phyloP scores from a whole-genome alignment of 495 filamentous ascomycete species.

The Neurospora sp. region DNA sequence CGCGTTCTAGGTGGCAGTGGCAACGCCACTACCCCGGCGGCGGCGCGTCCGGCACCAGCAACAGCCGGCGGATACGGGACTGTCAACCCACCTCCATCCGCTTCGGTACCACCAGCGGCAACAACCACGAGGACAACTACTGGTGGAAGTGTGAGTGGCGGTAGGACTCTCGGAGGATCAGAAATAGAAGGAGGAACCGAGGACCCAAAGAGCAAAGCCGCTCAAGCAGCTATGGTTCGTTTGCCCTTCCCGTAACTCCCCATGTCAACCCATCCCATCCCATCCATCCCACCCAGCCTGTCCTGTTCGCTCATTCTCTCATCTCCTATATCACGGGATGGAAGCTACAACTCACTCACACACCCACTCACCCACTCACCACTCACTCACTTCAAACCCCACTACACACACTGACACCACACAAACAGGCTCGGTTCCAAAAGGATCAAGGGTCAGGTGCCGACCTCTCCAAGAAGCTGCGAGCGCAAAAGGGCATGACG shows the following conservation, averaged over 20 bases:
- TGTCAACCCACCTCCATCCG: neutral
- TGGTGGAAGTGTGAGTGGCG: neutral
- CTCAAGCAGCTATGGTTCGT: slow-evolving; percentile 57
- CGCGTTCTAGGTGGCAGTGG: slow-evolving; percentile 42
- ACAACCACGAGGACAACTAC: neutral
- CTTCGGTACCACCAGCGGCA: neutral
- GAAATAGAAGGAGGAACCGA: slow-evolving; percentile 23
- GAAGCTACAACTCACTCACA: neutral
- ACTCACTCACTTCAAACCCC: neutral
- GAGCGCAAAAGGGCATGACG: slow-evolving; percentile 57
- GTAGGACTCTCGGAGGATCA: neutral
- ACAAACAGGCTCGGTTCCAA: slow-evolving; percentile 35
- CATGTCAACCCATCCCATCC: neutral
- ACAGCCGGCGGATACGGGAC: neutral
- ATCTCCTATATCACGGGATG: neutral
- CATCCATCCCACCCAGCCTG: no score
- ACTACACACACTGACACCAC: neutral
- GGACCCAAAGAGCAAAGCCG: slow-evolving; percentile 46
- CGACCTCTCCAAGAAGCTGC: slow-evolving; percentile 52
- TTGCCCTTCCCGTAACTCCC: neutral
- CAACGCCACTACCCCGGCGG: neutral
- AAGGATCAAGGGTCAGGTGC: slow-evolving; percentile 34
- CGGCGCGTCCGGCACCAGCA: neutral
- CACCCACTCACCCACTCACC: neutral
- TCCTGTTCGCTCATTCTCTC: neutral